These are phyloP conservation scores for Mycosphaerella sp. DNA, from an alignment of 2,329 filamentous ascomycete genomes.

Conservation along the genomic window DNA sequence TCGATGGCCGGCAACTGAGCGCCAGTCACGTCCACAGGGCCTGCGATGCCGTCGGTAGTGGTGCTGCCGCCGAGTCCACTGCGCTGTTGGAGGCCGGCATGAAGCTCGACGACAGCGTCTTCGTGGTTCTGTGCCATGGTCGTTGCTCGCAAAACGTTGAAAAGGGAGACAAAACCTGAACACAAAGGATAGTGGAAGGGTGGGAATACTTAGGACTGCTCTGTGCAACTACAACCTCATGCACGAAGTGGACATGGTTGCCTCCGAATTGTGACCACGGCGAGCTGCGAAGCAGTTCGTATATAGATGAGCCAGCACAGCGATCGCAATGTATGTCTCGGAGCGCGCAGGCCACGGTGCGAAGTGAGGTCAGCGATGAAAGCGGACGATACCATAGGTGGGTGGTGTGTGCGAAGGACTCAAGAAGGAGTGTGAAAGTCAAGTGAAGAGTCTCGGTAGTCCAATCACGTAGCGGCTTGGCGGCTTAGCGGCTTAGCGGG, in stretches of 20 bases:
- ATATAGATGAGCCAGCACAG: neutral
- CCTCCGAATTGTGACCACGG: neutral
- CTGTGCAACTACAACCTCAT: neutral
- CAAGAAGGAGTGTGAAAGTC: neutral
- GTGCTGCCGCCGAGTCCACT: conserved; percentile 18
- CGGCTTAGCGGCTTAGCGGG: too few species aligned
- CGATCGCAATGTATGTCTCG: neutral
- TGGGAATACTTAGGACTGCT: neutral
- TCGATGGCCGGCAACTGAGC: conserved; percentile 17
- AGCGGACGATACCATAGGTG: neutral
- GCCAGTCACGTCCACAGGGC: conserved; percentile 21
- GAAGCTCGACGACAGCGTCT: conserved; percentile 27
- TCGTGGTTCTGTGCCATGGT: conserved; percentile 28
- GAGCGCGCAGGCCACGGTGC: neutral
- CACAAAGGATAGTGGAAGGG: neutral
- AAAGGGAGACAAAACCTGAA: neutral
- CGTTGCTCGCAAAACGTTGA: neutral
- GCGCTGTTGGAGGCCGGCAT: conserved; percentile 23
- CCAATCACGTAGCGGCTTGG: too few species aligned
- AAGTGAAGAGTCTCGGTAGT: neutral
- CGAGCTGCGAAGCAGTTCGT: neutral
- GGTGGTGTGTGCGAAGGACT: neutral
- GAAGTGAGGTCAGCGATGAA: neutral
- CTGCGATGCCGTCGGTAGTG: conserved; percentile 1
- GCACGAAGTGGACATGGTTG: conserved; percentile 1